Base-by-base conservation (phyloP, 352 stramenopile species). In the Pythium scleroteichum region DNA sequence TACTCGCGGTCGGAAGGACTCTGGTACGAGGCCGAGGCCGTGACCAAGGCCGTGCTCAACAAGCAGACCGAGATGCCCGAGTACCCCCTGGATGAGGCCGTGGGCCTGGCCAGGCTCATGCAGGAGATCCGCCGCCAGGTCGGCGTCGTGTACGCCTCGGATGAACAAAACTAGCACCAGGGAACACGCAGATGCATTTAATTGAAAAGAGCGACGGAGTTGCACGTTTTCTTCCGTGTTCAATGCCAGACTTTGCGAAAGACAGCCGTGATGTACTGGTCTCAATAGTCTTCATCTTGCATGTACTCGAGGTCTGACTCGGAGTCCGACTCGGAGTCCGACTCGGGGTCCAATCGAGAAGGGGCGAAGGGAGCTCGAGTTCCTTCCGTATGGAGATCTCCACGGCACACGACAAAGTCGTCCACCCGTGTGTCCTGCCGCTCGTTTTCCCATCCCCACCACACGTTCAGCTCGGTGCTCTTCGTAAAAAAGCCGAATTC, bases 1-100 rank as follows among this genome's bases (percentile, higher is more conserved):
- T 95, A 92, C 57, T 79, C 67, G 12, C 79, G 80, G 24, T 88
- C 75, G 32, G 68, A 78, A 20, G 87, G 84, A 9, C 90, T 97
- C 46, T 44, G 75, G 14, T 94, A 93, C 62, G 87, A 97, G 53
- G 82, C 73, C 0, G 73, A 82, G 42, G 78, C 82, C 0, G 81
- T 95, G 7, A 75, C 72, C 0, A 66, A 80, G 6, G 76, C 83
- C 17, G 79, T 97, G 19, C 68, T 69, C 50, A 68, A 64, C 35
- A 71, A 81, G 27, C 52, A 87, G 26, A 66, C 51, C 6, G 71
- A 94, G 60, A 78, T 75, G 44, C 26, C 48, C 0, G 77, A 92
- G 53, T 92, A 90, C 49, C 69, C 79, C 10, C 72, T 73, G 17
- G 55, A 71, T 8, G 82, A 95, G 41, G 88, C 81, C 35, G 54